Evolutionary conservation across 176 grass and related monocot species (phyloP), one percentile per base, ranked within the genome.

Genomic region (Musa acuminata): DNA sequence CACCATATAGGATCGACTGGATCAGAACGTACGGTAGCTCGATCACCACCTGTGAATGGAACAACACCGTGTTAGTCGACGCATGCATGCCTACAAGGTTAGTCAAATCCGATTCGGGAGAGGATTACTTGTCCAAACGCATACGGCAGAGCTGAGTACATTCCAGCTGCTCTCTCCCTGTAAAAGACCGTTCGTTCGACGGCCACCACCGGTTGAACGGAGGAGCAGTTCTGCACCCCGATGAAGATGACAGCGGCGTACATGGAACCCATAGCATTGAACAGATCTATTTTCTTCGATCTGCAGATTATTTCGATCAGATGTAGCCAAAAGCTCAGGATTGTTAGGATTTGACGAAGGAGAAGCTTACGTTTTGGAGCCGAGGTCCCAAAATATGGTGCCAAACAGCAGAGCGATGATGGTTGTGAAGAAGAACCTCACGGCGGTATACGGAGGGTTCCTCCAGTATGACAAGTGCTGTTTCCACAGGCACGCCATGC

Each of bases 131-230:
- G 92, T 73, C 85, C 92, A 83, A 91, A 96, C 79, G 92, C 92
- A 91, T 96, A 96, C 19, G 92, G 88, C 14, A 96, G 89, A 83
- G 92, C 88, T 48, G 92, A 96, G 83, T 96, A 96, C 92, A 96
- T 96, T 66, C 92, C 92, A 1, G 92, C 92, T 64, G 89, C 87
- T 72, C 81, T 87, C 83, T 96, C 92, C 85, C 92, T 85, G 57
- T 96, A 96, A 77, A 92, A 96, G 57, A 96, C 89, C 55, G 84
- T 92, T 84, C 89, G 80, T 63, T 96, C 92, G 22, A 96, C 82
- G 57, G 84, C 87, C 67, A 96, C 89, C 26, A 92, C 89, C 29
- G 87, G 92, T 67, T 96, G 92, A 78, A 92, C 89, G n/a, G 89
- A 77, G 52, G 82, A 81, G 67, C 89, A 80, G 80, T 96, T 96